phyloP scores from a whole-genome alignment of 2,329 filamentous ascomycete genomes.

The Elsinoe australis region DNA sequence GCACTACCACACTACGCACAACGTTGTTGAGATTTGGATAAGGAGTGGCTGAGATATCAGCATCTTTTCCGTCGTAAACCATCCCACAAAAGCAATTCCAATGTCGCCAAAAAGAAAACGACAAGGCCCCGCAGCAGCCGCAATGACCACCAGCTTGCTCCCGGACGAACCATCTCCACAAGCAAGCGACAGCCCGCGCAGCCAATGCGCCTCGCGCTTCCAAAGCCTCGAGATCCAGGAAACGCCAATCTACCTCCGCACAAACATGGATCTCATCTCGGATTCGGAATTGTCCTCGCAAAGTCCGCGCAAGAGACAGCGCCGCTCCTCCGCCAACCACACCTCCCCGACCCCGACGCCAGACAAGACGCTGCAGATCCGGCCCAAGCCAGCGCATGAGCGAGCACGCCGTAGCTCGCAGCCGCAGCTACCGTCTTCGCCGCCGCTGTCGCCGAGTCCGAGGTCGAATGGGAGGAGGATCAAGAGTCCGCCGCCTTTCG shows the following conservation, averaged over 20 bases:
- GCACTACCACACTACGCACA: no score
- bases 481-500: background rate
- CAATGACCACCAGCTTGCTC: background rate
- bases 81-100: background rate
- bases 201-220: conserved; percentile 1
- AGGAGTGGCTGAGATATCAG: background rate
- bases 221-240: conserved; percentile 13
- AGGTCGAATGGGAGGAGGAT: background rate
- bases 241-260: background rate
- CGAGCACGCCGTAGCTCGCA: background rate
- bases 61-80: background rate
- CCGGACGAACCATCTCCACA: conserved; percentile 4
- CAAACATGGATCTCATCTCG: background rate
- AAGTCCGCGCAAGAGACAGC: conserved; percentile 8
- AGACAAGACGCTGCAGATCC: conserved; percentile 9
- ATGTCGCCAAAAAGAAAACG: conserved; percentile 10
- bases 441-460: background rate
- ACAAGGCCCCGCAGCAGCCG: background rate
- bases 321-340: background rate
- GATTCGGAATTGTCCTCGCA: conserved; percentile 1
- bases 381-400: background rate
- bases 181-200: conserved; percentile 12
- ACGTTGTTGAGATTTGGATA: no score
- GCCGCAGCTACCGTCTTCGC: conserved; percentile 3
- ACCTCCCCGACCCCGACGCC: background rate